A percentile compares a stretch with the other conserved stretches of the same genome.
Evolutionary conservation across 2,329 filamentous ascomycete species (phyloP).

Genomic region (Aspergillus sp.): DNA sequence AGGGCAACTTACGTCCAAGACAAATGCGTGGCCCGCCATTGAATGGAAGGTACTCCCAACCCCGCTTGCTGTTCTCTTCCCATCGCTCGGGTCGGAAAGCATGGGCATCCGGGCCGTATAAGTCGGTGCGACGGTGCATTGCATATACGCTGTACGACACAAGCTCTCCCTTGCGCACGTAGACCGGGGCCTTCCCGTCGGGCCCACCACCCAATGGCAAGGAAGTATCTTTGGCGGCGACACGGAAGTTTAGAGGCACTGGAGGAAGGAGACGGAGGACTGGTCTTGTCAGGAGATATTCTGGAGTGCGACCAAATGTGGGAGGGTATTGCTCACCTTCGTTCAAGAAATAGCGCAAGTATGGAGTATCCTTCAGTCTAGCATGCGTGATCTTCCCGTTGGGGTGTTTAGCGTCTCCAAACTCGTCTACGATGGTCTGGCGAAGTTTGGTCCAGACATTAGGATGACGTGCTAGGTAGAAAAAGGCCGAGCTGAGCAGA

Average conservation of each 20-base stretch:
- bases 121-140: constrained; percentile 68
- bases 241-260: constrained; percentile 49
- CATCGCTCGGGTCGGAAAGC: constrained; percentile 55
- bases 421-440: constrained; percentile 37
- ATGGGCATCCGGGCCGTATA: constrained; percentile 48
- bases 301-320: no score
- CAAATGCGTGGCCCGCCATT: constrained; percentile 45
- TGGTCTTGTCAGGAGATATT: constrained; percentile 13
- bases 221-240: constrained; percentile 45
- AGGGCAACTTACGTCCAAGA: constrained; percentile 38
- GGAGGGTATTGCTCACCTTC: constrained; percentile 32
- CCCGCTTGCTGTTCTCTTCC: constrained; percentile 40
- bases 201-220: constrained; percentile 60
- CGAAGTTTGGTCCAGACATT: constrained; percentile 42
- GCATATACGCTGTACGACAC: constrained; percentile 68
- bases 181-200: constrained; percentile 60
- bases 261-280: constrained; percentile 48
- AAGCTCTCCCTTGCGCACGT: constrained; percentile 65
- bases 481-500: constrained; percentile 49
- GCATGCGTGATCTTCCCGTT: constrained; percentile 46
- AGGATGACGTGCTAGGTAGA: constrained; percentile 48
- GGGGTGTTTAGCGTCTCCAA: constrained; percentile 44
- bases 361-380: constrained; percentile 44
- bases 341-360: constrained; percentile 44
- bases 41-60: constrained; percentile 44